Evolutionary conservation across 805 yeast species (phyloP).

Genomic region (Zygosaccharomyces lentus): DNA sequence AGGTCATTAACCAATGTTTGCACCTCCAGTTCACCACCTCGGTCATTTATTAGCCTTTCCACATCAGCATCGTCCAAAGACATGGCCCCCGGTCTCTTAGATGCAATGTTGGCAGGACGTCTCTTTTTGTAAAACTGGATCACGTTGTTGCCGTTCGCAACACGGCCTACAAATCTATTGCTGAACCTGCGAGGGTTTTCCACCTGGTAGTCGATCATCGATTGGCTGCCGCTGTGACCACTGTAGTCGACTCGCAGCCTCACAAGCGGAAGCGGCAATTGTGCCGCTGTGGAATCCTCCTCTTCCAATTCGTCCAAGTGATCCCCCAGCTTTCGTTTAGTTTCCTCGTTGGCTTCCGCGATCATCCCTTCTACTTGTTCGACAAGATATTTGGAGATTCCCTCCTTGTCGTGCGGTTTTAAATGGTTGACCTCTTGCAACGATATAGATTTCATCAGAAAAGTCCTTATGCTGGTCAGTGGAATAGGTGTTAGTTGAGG

Average conservation of each 20-base stretch:
- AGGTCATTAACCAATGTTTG: conserved; percentile 60
- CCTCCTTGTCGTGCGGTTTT: conserved; percentile 56
- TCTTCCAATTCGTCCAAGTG: conserved; percentile 21
- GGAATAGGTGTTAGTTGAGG: conserved; percentile 45
- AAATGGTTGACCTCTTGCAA: conserved; percentile 51
- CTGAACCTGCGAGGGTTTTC: conserved; percentile 89
- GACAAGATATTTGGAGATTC: conserved; percentile 56
- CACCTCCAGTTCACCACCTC: conserved; percentile 46
- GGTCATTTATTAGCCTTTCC: conserved; percentile 17
- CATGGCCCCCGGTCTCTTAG: conserved; percentile 12
- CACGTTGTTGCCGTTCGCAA: conserved; percentile 88
- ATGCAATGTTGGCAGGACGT: conserved; percentile 22
- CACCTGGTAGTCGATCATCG: conserved; percentile 64
- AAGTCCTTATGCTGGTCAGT: conserved; percentile 69
- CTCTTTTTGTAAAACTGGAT: conserved; percentile 60
- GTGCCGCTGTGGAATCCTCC: conserved; percentile 19
- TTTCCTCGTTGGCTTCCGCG: conserved; percentile 49
- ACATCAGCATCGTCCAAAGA: conserved; percentile 16
- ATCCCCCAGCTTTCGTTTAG: conserved; percentile 36
- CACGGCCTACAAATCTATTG: conserved; percentile 81
- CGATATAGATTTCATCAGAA: conserved; percentile 63
- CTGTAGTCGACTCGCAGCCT: conserved; percentile 82
- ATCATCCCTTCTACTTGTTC: conserved; percentile 66
- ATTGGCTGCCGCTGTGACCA: conserved; percentile 39
- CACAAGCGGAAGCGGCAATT: conserved; percentile 75